A percentile compares a stretch with the other conserved stretches of the same genome.
Conservation (phyloP, 768 basidiomycete genomes). For the Cyclocybe aegerita region DNA sequence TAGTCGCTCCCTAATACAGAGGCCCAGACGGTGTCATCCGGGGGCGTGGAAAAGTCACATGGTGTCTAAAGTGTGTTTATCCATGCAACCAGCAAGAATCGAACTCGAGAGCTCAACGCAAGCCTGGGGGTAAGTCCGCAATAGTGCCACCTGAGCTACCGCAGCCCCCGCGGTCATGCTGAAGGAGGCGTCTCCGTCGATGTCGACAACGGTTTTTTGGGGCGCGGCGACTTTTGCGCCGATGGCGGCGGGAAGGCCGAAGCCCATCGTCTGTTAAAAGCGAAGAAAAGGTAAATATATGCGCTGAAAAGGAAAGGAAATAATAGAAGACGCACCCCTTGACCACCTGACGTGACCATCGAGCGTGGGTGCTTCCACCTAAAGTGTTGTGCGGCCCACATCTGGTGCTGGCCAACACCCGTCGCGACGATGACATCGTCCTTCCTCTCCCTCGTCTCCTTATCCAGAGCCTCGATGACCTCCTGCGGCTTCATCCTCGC, state of each 20-base stretch:
- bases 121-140: too few relatives aligned
- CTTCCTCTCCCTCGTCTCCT: constrained; percentile 75
- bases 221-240: constrained; percentile 98
- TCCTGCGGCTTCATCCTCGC: constrained; percentile 93
- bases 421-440: constrained; percentile 87
- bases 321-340: constrained; percentile 65
- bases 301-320: constrained; percentile 4
- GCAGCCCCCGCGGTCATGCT: too few relatives aligned
- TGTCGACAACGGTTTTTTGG: constrained; percentile 89
- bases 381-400: constrained; percentile 98
- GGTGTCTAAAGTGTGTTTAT: too few relatives aligned
- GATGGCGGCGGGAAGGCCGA: constrained; percentile 90
- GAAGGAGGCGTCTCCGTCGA: constrained; percentile 99
- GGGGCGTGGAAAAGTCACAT: too few relatives aligned
- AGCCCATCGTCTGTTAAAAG: constrained; percentile 87
- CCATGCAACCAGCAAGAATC: too few relatives aligned
- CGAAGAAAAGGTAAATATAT: constrained; percentile 1
- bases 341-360: constrained; percentile 92
- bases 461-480: constrained; percentile 90
- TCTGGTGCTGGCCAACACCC: constrained; percentile 99
- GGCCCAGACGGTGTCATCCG: too few relatives aligned
- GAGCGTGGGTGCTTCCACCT: constrained; percentile 86
- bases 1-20: too few relatives aligned
- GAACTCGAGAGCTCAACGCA: too few relatives aligned
- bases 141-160: too few relatives aligned